These are phyloP conservation scores for Sporobolomyces roseus DNA, from an alignment of 768 basidiomycete genomes.

Conservation along the genomic window DNA sequence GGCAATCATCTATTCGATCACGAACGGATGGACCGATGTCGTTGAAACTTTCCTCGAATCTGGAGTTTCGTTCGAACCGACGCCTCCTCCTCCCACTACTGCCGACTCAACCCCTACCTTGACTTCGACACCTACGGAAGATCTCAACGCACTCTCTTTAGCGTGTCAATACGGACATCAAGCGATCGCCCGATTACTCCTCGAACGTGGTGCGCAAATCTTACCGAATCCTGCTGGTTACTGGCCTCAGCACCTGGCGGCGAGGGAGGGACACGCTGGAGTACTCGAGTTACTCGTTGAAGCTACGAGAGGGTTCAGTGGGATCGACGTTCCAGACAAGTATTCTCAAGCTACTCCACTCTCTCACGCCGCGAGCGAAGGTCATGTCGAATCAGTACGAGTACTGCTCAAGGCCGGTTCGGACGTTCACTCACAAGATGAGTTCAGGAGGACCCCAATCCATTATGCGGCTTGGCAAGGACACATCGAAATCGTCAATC, in stretches of 20 bases:
- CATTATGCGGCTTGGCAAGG: conserved; percentile 98
- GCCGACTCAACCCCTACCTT: neutral
- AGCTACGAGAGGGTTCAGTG: conserved; percentile 57
- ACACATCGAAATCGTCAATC: conserved; percentile 64
- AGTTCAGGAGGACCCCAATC: conserved; percentile 74
- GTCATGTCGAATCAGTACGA: conserved; percentile 66
- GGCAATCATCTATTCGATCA: conserved; percentile 87
- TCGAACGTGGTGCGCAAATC: conserved; percentile 71
- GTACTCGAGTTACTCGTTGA: conserved; percentile 71
- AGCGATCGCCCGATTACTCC: conserved; percentile 70
- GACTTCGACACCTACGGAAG: conserved; percentile 55
- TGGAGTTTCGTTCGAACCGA: conserved; percentile 60
- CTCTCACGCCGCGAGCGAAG: conserved; percentile 88
- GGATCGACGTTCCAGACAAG: conserved; percentile 85
- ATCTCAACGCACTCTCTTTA: conserved; percentile 79
- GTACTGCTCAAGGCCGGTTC: conserved; percentile 77
- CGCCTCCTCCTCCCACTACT: conserved; percentile 46
- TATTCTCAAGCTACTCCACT: conserved; percentile 98
- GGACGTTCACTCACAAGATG: conserved; percentile 71
- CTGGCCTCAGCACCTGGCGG: conserved; percentile 93
- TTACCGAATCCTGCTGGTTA: conserved; percentile 90
- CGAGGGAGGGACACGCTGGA: conserved; percentile 81
- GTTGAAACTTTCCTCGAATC: conserved; percentile 75
- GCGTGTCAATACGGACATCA: conserved; percentile 86
- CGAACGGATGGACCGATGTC: conserved; percentile 75